Conservation (phyloP, 495 filamentous ascomycete genomes). For the Podospora appendiculata region DNA sequence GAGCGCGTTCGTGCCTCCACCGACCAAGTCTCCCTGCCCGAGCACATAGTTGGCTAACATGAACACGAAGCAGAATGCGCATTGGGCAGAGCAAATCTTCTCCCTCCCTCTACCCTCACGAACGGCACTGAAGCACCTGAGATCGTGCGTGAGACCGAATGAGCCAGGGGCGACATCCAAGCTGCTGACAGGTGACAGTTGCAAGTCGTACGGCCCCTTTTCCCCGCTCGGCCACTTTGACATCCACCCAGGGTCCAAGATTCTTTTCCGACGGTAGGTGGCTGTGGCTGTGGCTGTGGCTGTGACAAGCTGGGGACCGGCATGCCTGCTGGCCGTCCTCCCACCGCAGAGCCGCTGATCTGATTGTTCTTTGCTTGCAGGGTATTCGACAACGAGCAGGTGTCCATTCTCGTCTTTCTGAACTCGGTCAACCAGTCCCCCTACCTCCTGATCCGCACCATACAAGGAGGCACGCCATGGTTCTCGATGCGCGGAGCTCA, state of each 20-base stretch:
- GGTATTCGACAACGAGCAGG: conserved; percentile 41
- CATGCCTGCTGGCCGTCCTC: no score
- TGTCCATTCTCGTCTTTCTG: conserved; percentile 42
- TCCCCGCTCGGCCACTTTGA: conserved; percentile 32
- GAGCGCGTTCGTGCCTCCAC: conserved; percentile 17
- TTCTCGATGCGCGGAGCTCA: conserved; percentile 40
- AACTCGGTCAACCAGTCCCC: conserved; percentile 31
- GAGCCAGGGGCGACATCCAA: neutral
- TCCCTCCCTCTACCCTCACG: conserved; percentile 42
- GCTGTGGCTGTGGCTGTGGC: neutral
- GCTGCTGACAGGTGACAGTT: conserved; percentile 11
- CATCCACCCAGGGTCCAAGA: conserved; percentile 37
- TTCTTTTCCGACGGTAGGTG: conserved; percentile 44
- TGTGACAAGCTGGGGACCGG: neutral
- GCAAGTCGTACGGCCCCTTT: conserved; percentile 27
- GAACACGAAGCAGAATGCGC: conserved; percentile 7
- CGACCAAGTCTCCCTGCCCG: neutral
- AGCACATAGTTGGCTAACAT: neutral
- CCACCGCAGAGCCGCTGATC: neutral
- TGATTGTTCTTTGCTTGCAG: conserved; percentile 15
- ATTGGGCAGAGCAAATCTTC: conserved; percentile 52
- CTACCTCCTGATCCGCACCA: conserved; percentile 32
- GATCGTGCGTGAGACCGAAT: conserved; percentile 7
- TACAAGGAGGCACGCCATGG: conserved; percentile 32
- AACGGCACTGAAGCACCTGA: conserved; percentile 38